Conservation (phyloP, 2,329 filamentous ascomycete species). For the Monilinia fructicola region DNA sequence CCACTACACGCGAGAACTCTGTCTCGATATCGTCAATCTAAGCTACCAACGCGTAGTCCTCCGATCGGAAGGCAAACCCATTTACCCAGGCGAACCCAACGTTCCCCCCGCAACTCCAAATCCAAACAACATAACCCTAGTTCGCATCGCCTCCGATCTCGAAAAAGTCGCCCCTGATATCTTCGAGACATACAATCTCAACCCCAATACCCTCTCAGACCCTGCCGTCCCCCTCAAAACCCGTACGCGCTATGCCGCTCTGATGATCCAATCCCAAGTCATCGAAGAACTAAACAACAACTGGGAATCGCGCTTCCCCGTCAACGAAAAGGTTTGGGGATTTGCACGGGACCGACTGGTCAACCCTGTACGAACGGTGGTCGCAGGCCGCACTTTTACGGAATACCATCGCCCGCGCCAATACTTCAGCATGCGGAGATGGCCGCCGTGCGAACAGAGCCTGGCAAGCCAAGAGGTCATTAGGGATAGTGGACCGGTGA, state of each 20-base stretch:
- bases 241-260: background rate
- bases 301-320: slow-evolving; percentile 35
- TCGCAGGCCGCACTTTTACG: background rate
- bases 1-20: background rate
- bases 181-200: slow-evolving; percentile 22
- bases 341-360: slow-evolving; percentile 30
- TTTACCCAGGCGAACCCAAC: slow-evolving; percentile 5
- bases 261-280: slow-evolving; percentile 30
- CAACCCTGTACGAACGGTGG: background rate
- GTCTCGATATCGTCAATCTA: background rate
- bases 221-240: slow-evolving; percentile 17
- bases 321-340: slow-evolving; percentile 36
- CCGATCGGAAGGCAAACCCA: slow-evolving; percentile 8
- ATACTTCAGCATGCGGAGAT: slow-evolving; percentile 34
- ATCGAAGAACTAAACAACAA: slow-evolving; percentile 37
- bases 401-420: slow-evolving; percentile 17
- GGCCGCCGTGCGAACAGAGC: slow-evolving; percentile 31
- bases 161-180: slow-evolving; percentile 31
- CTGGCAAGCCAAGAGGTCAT: slow-evolving; percentile 26
- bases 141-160: slow-evolving; percentile 30
- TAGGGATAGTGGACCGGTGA: slow-evolving; percentile 24
- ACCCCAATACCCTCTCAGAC: slow-evolving; percentile 5
- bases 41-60: slow-evolving; percentile 5
- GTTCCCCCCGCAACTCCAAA: background rate
- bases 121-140: slow-evolving; percentile 22